Evolutionary conservation across 2,329 filamentous ascomycete species (phyloP).

Genomic region (Orbilia ellipsospora): DNA sequence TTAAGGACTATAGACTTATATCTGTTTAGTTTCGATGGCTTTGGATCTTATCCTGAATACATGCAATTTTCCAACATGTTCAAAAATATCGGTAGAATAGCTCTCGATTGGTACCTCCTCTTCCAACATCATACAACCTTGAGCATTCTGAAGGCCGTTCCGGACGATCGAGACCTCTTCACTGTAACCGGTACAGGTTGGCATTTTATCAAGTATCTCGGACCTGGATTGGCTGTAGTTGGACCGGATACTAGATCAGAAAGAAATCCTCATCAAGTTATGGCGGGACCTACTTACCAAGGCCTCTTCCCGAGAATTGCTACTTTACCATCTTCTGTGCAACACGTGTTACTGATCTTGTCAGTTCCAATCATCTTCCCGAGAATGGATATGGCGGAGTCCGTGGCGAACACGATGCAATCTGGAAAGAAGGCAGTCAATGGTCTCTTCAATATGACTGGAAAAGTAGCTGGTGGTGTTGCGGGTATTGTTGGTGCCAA

Average conservation of each 20-base stretch:
- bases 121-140: slow-evolving; percentile 98
- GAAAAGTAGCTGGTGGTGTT: slow-evolving; percentile 93
- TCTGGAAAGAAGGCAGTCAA: slow-evolving; percentile 97
- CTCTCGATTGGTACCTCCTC: slow-evolving; percentile 95
- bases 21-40: slow-evolving; percentile 84
- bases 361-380: slow-evolving; percentile 92
- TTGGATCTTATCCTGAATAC: slow-evolving; percentile 95
- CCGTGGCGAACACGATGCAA: slow-evolving; percentile 87
- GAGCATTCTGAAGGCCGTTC: slow-evolving; percentile 89
- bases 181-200: slow-evolving; percentile 96
- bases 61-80: slow-evolving; percentile 99
- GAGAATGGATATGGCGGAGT: slow-evolving; percentile 88
- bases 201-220: slow-evolving; percentile 98
- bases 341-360: slow-evolving; percentile 97
- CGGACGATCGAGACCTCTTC: slow-evolving; percentile 89
- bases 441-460: slow-evolving; percentile 93
- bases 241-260: slow-evolving; percentile 93
- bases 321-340: slow-evolving; percentile 87
- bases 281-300: slow-evolving; percentile 96
- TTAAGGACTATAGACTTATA: slow-evolving; percentile 38
- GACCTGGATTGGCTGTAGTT: slow-evolving; percentile 87
- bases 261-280: slow-evolving; percentile 86
- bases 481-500: slow-evolving; percentile 96
- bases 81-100: slow-evolving; percentile 95
- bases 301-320: slow-evolving; percentile 96